Evolutionary conservation across 805 yeast species (phyloP).

Genomic region (Kodamaea hsintzibuensis): DNA sequence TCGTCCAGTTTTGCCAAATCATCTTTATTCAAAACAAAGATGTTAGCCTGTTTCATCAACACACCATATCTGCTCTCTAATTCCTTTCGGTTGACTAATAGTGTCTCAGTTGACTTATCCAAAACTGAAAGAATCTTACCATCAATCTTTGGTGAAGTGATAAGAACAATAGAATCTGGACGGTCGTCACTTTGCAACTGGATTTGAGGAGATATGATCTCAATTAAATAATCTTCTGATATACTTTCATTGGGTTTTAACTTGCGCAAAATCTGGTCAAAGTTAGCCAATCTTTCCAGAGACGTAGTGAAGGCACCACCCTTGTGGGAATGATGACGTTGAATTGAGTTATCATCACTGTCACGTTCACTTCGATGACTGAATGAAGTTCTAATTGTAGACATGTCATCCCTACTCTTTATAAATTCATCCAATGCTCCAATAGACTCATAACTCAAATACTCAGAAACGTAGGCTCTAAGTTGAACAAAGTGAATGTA

Average conservation of each 20-base stretch:
- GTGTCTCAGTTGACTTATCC: slow-evolving; percentile 36
- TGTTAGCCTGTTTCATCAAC: slow-evolving; percentile 66
- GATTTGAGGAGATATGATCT: slow-evolving; percentile 44
- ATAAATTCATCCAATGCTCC: slow-evolving; percentile 34
- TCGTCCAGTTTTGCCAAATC: slow-evolving; percentile 39
- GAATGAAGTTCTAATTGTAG: neutral
- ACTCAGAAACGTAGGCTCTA: slow-evolving; percentile 26
- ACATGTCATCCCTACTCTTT: slow-evolving; percentile 12
- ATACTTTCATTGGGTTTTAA: slow-evolving; percentile 22
- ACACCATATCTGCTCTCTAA: slow-evolving; percentile 69
- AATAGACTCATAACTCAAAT: slow-evolving; percentile 37
- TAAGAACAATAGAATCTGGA: slow-evolving; percentile 58
- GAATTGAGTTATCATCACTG: neutral
- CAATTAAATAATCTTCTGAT: slow-evolving; percentile 41
- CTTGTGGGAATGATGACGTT: neutral
- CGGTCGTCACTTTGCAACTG: slow-evolving; percentile 41
- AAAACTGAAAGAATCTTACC: slow-evolving; percentile 66
- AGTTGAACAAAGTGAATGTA: slow-evolving; percentile 40
- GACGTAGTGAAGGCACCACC: slow-evolving; percentile 3
- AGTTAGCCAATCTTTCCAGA: slow-evolving; percentile 22
- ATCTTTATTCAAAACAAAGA: slow-evolving; percentile 62
- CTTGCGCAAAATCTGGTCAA: slow-evolving; percentile 31
- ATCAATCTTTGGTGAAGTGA: slow-evolving; percentile 75
- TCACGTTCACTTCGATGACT: neutral
- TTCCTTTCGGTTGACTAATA: slow-evolving; percentile 38